Base-by-base conservation (phyloP, 202 grass and related monocot genomes). In the Musa balbisiana region DNA sequence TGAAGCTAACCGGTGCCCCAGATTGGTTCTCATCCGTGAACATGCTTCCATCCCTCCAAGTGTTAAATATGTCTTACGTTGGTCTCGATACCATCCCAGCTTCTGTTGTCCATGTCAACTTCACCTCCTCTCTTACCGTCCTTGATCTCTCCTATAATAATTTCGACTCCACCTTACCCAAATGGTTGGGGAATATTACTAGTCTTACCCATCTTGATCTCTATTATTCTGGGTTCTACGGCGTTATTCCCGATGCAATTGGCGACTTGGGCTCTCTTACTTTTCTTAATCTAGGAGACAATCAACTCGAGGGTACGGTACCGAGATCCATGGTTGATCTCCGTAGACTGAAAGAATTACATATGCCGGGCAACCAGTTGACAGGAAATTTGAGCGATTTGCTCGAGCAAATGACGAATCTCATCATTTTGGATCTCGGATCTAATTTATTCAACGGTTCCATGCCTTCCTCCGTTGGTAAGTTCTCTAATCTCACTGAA, bases 371-470 rank as follows among this genome's bases (percentile, higher is more conserved):
- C 19, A 83, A 74, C 10, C 8, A 27, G 3, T n/a, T 83, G 8
- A 72, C 20, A 2, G 77, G 83, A 26, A 49, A 25, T 9, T 10
- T 81, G 27, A 60, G 78, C 19, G 52, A 55, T 0, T 14, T 17
- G 67, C 50, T 87, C 0, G 64, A 11, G 0, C n/a, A 29, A 1
- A 33, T 26, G 26, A 26, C 26, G 26, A 26, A 26, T 26, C 26
- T 26, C 26, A 26, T 26, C 26, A 26, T 1, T 88, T 22, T 87
- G 21, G 78, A 84, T 21, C 52, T 87, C 13, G 33, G 23, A 15
- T 1, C 62, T 53, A 80, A 87, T 71, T 10, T 67, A 3, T 25
- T 80, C 21, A 21, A 15, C 53, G 76, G 76, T 20, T 14, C 0
- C 1, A 25, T 83, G 17, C 53, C 76, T 25, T 24, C 16, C 11